phyloP scores from a whole-genome alignment of 2,329 filamentous ascomycete genomes.

The Grosmannia serpens region DNA sequence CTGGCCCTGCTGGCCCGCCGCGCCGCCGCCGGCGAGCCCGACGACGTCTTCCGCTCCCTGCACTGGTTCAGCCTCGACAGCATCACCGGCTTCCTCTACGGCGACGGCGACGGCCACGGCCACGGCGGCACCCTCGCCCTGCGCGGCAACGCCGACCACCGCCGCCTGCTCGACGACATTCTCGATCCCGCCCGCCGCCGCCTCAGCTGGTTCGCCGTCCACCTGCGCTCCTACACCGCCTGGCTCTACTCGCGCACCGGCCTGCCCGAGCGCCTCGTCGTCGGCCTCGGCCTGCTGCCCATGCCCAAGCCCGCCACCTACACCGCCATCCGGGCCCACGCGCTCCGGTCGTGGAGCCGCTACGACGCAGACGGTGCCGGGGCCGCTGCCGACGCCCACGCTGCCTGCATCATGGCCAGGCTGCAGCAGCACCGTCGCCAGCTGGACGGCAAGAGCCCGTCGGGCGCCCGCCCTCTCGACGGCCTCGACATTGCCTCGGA shows the following conservation, averaged over 20 bases:
- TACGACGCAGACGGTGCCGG: slow-evolving; percentile 5
- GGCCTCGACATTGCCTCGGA: slow-evolving; percentile 40
- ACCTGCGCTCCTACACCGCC: slow-evolving; percentile 30
- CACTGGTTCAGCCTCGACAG: slow-evolving; percentile 42
- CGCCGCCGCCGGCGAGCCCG: slow-evolving; percentile 13
- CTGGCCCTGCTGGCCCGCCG: slow-evolving; percentile 1
- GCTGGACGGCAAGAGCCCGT: slow-evolving; percentile 5
- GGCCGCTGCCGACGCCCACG: slow-evolving; percentile 4
- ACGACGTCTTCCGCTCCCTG: slow-evolving; percentile 35
- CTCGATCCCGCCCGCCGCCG: slow-evolving; percentile 31
- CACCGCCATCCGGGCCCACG: slow-evolving; percentile 31
- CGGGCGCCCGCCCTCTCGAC: slow-evolving; percentile 16
- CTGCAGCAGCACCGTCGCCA: slow-evolving; percentile 19
- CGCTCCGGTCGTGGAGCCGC: slow-evolving; percentile 15
- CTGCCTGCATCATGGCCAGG: slow-evolving; percentile 23
- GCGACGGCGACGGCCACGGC: slow-evolving; percentile 23
- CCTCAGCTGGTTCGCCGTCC: slow-evolving; percentile 37
- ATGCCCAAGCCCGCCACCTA: slow-evolving; percentile 39
- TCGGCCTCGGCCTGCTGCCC: slow-evolving; percentile 26
- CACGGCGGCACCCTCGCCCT: slow-evolving; percentile 32
- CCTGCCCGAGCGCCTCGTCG: slow-evolving; percentile 22
- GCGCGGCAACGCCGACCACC: slow-evolving; percentile 23
- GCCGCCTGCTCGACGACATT: slow-evolving; percentile 33
- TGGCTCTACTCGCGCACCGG: slow-evolving; percentile 36
- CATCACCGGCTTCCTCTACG: slow-evolving; percentile 41